phyloP scores from a whole-genome alignment of 306 rosid genomes.

The Morella rubra region DNA sequence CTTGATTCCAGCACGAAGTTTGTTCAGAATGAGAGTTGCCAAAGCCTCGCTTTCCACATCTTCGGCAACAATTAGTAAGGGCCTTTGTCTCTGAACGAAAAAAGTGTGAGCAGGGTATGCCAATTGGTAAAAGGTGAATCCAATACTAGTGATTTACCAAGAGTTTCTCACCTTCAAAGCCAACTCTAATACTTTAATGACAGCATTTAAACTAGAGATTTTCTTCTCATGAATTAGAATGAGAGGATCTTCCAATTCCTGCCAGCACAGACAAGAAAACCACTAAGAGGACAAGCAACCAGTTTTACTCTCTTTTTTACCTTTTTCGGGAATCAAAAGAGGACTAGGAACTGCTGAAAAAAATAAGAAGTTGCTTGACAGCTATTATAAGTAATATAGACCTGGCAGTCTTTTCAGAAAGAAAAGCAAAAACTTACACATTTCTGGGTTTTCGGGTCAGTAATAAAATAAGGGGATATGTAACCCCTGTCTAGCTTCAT shows the following conservation, averaged over 20 bases:
- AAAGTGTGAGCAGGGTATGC: constrained; percentile 15
- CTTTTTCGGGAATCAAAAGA: background rate
- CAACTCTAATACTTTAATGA: constrained; percentile 84
- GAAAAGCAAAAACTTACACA: constrained; percentile 58
- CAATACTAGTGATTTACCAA: constrained; percentile 1
- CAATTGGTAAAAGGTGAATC: background rate
- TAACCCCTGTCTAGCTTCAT: constrained; percentile 98
- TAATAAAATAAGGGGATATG: constrained; percentile 88
- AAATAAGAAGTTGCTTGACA: background rate
- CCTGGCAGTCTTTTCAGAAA: background rate
- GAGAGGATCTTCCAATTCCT: constrained; percentile 96
- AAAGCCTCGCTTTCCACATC: constrained; percentile 93
- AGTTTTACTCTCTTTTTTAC: background rate
- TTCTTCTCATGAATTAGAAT: constrained; percentile 93
- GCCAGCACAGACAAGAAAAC: constrained; percentile 10
- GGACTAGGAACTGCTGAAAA: background rate
- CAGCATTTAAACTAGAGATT: constrained; percentile 69
- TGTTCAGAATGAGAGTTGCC: constrained; percentile 81
- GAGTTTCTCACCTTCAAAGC: constrained; percentile 67
- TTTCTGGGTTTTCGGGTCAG: constrained; percentile 91
- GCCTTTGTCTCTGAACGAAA: constrained; percentile 68
- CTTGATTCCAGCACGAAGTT: constrained; percentile 99
- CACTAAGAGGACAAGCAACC: background rate
- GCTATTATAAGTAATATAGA: background rate
- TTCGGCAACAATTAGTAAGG: constrained; percentile 79